A percentile compares a stretch with the other conserved stretches of the same genome.
Conservation (phyloP, 2,329 filamentous ascomycete genomes). For the Bimuria novae-zelandiae region DNA sequence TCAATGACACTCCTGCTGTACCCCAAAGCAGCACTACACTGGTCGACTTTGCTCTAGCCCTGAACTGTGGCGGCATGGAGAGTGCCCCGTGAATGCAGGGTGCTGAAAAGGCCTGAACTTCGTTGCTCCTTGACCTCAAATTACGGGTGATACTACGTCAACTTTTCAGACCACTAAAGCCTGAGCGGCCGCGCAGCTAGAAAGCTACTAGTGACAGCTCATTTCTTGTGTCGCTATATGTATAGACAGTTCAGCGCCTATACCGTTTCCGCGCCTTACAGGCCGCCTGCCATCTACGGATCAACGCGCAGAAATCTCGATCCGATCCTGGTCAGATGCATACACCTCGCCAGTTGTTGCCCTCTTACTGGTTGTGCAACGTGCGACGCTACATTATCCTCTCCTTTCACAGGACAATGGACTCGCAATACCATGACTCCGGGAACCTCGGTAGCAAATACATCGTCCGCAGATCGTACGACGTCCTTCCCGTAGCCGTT, state of each 20-base stretch:
- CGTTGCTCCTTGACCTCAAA: too few species aligned
- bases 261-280: not conserved
- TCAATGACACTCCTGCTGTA: not conserved
- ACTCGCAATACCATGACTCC: not conserved
- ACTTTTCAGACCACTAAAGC: too few species aligned
- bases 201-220: not conserved
- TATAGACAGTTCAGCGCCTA: not conserved
- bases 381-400: conserved; percentile 8
- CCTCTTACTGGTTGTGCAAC: not conserved
- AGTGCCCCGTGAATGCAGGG: too few species aligned
- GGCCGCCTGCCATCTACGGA: not conserved
- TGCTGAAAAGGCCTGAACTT: too few species aligned
- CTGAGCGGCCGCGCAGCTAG: conserved; percentile 3
- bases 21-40: too few species aligned
- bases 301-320: conserved; percentile 15
- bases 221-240: not conserved
- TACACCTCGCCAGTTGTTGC: conserved; percentile 9
- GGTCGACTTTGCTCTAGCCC: too few species aligned
- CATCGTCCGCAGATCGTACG: conserved; percentile 18
- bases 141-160: too few species aligned
- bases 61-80: too few species aligned
- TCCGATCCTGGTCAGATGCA: conserved; percentile 13
- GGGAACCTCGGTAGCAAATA: not conserved
- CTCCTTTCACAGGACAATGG: not conserved
- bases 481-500: conserved; percentile 3